phyloP scores from a whole-genome alignment of 805 yeast species.

The Monosporozyma aerobia region DNA sequence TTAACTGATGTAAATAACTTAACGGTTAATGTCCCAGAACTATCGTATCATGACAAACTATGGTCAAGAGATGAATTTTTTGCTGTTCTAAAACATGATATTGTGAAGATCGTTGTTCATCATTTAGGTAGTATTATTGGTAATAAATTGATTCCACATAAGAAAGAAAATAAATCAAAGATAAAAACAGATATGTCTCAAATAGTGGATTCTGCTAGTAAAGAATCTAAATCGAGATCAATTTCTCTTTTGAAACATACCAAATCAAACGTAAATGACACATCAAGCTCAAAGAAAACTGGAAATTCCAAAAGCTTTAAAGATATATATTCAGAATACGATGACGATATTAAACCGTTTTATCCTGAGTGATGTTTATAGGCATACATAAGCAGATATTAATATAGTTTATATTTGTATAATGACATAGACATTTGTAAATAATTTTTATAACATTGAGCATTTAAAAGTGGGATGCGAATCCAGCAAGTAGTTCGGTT shows the following conservation, averaged over 20 bases:
- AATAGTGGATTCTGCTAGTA: conserved; percentile 9
- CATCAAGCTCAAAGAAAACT: background rate
- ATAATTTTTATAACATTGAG: too few species aligned
- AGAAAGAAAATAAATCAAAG: conserved; percentile 27
- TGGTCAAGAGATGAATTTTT: conserved; percentile 55
- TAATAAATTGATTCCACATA: conserved; percentile 45
- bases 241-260: conserved; percentile 3
- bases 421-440: background rate
- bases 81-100: conserved; percentile 42
- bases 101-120: conserved; percentile 44
- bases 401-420: background rate
- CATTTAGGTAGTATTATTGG: conserved; percentile 56
- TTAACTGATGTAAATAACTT: conserved; percentile 52
- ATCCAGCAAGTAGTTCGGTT: too few species aligned
- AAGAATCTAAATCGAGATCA: conserved; percentile 1
- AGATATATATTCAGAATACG: conserved; percentile 2
- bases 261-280: background rate
- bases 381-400: background rate
- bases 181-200: conserved; percentile 15
- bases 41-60: conserved; percentile 37
- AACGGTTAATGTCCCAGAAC: conserved; percentile 41
- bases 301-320: background rate
- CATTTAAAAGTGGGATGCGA: too few species aligned
- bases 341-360: conserved; percentile 8
- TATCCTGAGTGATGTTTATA: conserved; percentile 6